These are phyloP conservation scores for Plasmodium gallinaceum DNA, from an alignment of 169 alveolate species.

Conservation along the genomic window DNA sequence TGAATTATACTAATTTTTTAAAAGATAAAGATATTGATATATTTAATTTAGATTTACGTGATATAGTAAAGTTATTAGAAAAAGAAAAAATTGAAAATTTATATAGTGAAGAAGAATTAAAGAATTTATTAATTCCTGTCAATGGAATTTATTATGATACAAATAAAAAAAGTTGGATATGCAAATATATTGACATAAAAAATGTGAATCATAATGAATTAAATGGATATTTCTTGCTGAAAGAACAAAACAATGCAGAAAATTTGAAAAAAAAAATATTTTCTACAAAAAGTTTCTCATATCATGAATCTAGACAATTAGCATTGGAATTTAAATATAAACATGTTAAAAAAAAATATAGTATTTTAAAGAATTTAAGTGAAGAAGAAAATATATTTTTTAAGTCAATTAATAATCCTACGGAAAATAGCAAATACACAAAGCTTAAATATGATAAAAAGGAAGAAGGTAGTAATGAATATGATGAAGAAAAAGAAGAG, in stretches of 20 bases:
- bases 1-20: not conserved
- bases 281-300: conserved; percentile 26
- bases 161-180: conserved; percentile 27
- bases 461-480: not conserved
- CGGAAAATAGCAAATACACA: not conserved
- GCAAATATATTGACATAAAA: conserved; percentile 8
- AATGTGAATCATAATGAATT: not conserved
- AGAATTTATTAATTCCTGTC: conserved; percentile 42
- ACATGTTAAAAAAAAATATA: conserved; percentile 39
- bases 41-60: conserved; percentile 33
- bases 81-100: conserved; percentile 61
- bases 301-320: conserved; percentile 57
- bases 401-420: conserved; percentile 1
- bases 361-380: conserved; percentile 33
- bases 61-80: conserved; percentile 53
- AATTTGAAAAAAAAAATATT: conserved; percentile 20
- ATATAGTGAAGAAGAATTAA: conserved; percentile 65
- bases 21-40: conserved; percentile 12
- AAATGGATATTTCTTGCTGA: not conserved
- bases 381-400: conserved; percentile 57
- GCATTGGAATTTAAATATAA: conserved; percentile 53
- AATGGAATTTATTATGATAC: conserved; percentile 47
- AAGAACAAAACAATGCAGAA: conserved; percentile 5
- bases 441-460: not conserved
- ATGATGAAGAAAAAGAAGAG: not conserved